Base-by-base conservation (phyloP, 306 rosid species). In the Macrotyloma uniflorum region DNA sequence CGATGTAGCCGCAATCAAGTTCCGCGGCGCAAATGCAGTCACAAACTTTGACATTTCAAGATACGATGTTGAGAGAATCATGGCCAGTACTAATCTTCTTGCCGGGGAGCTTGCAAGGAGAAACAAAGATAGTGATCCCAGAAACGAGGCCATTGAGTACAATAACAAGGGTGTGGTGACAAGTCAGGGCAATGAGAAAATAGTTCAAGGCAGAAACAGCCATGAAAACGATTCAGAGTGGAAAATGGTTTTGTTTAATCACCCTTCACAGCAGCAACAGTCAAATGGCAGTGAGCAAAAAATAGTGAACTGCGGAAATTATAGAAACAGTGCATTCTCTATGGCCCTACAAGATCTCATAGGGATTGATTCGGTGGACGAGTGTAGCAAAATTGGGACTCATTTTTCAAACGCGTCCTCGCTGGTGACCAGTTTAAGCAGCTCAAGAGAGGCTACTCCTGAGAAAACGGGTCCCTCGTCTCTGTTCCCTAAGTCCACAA, bases 1-100 rank as follows among this genome's bases (percentile, higher is more conserved):
- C 67, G 99, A 96, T 78, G 73, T 96, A 62, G 99, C 99, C 6
- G 99, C 99, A 10, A 91, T 96, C 35, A 96, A 96, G 79, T 96
- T 96, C 59, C 96, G 99, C 0, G 99, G 99, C 0, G 84, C 69
- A 13, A 93, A 91, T 72, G 99, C 99, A 0, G 97, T 96, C 1
- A 96, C 99, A 10, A 96, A 96, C 75, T 96, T 96, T 0, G 98
- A 93, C 87, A 89, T 93, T 18, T 87, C 99, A 3, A 87, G 91
- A 74, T 96, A 96, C 49, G 91, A 96, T 1, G 97, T 96, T 5
- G 99, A 96, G 35, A 90, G 85, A 67, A 96, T 96, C 89, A 93
- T 91, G 90, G 91, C 96, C 15, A 96, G 99, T 51, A 91, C 57
- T 14, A 91, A 93, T 14, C 89, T 96, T 2, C 94, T 93, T 0